Evolutionary conservation across 2,329 filamentous ascomycete genomes (phyloP).

Genomic region (Colletotrichum nymphaeae): DNA sequence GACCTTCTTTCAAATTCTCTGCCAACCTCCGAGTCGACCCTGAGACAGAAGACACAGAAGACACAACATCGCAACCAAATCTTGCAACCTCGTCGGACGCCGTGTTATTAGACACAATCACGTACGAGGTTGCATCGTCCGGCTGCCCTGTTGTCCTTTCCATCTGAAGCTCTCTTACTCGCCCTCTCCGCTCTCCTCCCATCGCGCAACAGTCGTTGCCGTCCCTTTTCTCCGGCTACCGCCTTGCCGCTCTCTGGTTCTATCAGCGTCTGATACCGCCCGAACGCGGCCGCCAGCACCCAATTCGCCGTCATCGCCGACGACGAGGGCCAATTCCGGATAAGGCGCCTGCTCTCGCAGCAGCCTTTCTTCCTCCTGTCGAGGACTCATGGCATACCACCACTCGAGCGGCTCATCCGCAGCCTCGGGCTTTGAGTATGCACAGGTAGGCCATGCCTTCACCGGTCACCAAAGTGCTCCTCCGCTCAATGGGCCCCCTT

Average conservation of each 20-base stretch:
- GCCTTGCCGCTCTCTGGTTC: background rate
- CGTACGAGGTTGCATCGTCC: constrained; percentile 6
- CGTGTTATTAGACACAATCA: constrained; percentile 36
- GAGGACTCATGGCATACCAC: constrained; percentile 33
- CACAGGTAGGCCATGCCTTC: constrained; percentile 35
- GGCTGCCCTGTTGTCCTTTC: constrained; percentile 4
- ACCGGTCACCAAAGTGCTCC: constrained; percentile 10
- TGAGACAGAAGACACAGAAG: constrained; percentile 7
- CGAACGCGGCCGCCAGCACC: background rate
- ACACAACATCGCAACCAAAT: constrained; percentile 15
- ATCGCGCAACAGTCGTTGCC: background rate
- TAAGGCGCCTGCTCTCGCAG: background rate
- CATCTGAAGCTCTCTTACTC: background rate
- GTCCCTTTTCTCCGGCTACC: background rate
- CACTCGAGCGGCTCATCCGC: constrained; percentile 33
- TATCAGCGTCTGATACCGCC: background rate
- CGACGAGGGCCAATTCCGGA: background rate
- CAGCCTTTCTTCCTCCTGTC: background rate
- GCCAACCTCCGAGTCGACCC: constrained; percentile 14
- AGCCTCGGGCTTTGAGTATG: constrained; percentile 33
- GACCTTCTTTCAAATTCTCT: constrained; percentile 29
- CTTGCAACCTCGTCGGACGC: constrained; percentile 15
- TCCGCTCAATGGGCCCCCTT: constrained; percentile 27
- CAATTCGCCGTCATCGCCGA: background rate
- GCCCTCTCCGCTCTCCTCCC: background rate